Evolutionary conservation across 495 filamentous ascomycete genomes (phyloP), one percentile per base, ranked within the genome.

Genomic region (Aspergillus taichungensis): DNA sequence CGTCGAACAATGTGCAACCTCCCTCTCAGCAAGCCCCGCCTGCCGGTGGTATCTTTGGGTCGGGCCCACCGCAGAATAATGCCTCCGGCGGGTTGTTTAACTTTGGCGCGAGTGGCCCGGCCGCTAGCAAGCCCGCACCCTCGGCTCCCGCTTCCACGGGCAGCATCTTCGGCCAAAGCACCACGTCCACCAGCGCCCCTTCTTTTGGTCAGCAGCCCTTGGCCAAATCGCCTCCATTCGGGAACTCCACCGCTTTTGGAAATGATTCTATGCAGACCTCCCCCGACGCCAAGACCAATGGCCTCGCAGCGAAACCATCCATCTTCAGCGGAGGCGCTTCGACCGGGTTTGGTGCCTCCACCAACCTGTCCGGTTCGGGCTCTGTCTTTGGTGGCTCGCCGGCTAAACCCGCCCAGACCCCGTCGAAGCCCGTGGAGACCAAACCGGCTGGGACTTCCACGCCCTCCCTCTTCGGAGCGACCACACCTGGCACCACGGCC

Each of bases 191-290:
- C 40, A 50, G 53, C 35, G 27, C 55, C 12, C 35, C 54, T 45
- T 28, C 55, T 0, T 64, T 66, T 39, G 54, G 47, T 7, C 55
- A 53, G 43, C 42, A 54, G 13, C 49, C 40, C 29, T 18, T 50
- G n/a, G 43, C 46, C 13, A 64, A 60, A 40, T 51, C 55, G 11
- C 45, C 52, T 40, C 34, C 49, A 27, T 60, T 63, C 31, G 47
- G 52, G 2, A 52, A 63, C 32, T 57, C 55, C 32, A 42, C 51
- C 27, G 54, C 54, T 13, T 45, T 59, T 38, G 51, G 48, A 10
- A 48, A 50, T 27, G 68, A 72, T 30, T 66, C 61, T 10, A 72
- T 72, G 69, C 66, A 69, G 49, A 71, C 57, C 13, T 72, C 67
- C 5, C 66, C 66, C 6, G 69, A 71, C 32, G 46, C 56, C 11